Evolutionary conservation across 208 protist genomes (phyloP).

Genomic region (Leishmania tropica): DNA sequence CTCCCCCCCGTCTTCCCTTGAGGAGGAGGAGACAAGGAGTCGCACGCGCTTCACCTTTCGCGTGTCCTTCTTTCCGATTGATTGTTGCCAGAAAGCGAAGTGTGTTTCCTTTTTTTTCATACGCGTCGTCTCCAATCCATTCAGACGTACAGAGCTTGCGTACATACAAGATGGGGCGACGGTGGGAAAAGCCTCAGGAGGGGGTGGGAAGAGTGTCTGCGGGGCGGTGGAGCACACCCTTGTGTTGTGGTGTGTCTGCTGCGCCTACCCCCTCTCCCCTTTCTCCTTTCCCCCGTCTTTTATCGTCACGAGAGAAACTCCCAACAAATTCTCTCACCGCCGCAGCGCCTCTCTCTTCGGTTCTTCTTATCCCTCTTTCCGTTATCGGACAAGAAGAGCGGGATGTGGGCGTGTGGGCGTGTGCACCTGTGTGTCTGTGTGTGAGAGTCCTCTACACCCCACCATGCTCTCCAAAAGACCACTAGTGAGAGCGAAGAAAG

Average conservation of each 20-base stretch:
- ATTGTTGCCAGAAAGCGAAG: not conserved
- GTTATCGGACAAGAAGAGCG: not conserved
- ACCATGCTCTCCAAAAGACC: not conserved
- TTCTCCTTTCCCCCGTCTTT: not conserved
- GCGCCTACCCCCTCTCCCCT: not conserved
- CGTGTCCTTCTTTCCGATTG: too few relatives aligned
- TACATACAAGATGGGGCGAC: not conserved
- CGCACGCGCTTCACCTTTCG: not conserved
- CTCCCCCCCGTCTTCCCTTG: not conserved
- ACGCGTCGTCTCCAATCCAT: not conserved
- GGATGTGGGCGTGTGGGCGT: too few relatives aligned
- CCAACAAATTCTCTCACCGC: not conserved
- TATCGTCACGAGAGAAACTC: not conserved
- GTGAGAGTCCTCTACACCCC: not conserved
- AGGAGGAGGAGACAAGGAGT: not conserved
- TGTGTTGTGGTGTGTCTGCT: not conserved
- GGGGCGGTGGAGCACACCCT: not conserved
- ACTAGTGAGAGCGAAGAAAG: conserved; percentile 4
- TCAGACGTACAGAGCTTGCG: not conserved
- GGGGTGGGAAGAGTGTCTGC: not conserved
- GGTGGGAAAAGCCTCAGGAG: not conserved
- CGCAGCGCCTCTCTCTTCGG: not conserved
- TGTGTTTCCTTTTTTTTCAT: not conserved
- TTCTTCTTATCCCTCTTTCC: not conserved
- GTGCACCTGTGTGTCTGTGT: not conserved